Evolutionary conservation across 257 asterid species (phyloP).

Genomic region (Salvia splendens): DNA sequence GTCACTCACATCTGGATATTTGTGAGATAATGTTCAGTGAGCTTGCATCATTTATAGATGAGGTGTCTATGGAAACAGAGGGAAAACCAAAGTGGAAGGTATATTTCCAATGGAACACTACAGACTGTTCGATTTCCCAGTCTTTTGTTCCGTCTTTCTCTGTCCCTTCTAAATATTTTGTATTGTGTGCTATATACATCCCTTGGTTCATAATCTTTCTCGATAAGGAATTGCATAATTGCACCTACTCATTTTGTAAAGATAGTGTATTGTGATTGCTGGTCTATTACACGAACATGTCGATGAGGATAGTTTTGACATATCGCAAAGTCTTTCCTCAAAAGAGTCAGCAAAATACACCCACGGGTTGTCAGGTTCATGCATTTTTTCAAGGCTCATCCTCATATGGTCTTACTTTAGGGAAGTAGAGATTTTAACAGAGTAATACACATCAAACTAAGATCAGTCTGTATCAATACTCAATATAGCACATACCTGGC

Average conservation of each 20-base stretch:
- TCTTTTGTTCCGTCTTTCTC: conserved; percentile 26
- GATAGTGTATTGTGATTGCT: conserved; percentile 22
- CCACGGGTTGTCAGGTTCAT: neutral
- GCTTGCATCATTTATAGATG: conserved; percentile 93
- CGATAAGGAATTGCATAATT: conserved; percentile 21
- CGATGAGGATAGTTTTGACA: neutral
- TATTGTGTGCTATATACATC: conserved; percentile 24
- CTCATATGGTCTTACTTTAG: conserved; percentile 15
- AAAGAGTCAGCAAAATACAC: conserved; percentile 16
- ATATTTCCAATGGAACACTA: conserved; percentile 23
- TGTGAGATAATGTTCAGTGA: conserved; percentile 97
- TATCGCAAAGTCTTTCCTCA: neutral
- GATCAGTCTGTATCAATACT: conserved; percentile 19
- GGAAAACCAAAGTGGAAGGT: conserved; percentile 99
- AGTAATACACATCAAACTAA: conserved; percentile 17
- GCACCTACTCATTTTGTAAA: conserved; percentile 18
- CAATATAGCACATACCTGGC: neutral
- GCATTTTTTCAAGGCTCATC: conserved; percentile 4
- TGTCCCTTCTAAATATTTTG: conserved; percentile 11
- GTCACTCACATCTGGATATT: conserved; percentile 95
- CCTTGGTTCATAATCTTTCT: conserved; percentile 2
- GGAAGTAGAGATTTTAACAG: conserved; percentile 20
- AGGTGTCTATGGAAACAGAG: conserved; percentile 89
- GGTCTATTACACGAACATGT: conserved; percentile 14
- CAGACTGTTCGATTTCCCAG: conserved; percentile 6